Percentiles rank a stretch among this genome's conserved stretches.
These are phyloP conservation scores for Podaxis sp. DNA, from an alignment of 768 basidiomycete species.

Conservation along the genomic window DNA sequence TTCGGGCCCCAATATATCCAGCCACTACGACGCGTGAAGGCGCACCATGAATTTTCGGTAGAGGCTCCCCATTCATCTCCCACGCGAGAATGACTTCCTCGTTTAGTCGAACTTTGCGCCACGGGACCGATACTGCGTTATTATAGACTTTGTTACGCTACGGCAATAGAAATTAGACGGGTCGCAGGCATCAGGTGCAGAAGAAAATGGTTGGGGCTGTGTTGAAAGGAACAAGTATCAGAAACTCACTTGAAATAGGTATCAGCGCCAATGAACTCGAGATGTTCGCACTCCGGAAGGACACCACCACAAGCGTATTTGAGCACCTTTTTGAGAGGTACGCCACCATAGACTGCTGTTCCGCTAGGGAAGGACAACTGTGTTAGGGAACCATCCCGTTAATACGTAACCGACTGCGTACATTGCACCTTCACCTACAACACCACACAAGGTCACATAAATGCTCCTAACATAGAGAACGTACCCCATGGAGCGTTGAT, in stretches of 20 bases:
- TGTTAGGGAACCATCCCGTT: background rate
- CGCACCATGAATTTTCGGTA: conserved; percentile 47
- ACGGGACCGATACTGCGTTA: conserved; percentile 45
- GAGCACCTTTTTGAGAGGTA: conserved; percentile 48
- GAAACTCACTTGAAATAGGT: conserved; percentile 48
- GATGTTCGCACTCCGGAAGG: conserved; percentile 40
- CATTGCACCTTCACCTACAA: conserved; percentile 43
- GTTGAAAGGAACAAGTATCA: background rate
- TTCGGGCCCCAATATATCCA: conserved; percentile 52
- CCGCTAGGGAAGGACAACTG: conserved; percentile 27
- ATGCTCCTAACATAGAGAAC: background rate
- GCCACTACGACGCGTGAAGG: conserved; percentile 48
- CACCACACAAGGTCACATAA: background rate
- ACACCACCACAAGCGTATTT: conserved; percentile 50
- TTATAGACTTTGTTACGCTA: conserved; percentile 32
- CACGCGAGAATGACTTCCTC: conserved; percentile 50
- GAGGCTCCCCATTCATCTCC: conserved; percentile 46
- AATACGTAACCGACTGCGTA: conserved; percentile 15
- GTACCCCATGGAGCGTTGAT: conserved; percentile 48
- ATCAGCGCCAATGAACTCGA: conserved; percentile 55
- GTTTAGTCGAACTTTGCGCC: conserved; percentile 40
- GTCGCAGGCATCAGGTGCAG: background rate
- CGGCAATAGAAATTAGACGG: background rate
- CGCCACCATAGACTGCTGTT: conserved; percentile 48
- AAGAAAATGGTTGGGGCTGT: background rate